phyloP scores from a whole-genome alignment of 495 filamentous ascomycete genomes.

The Penicillium flavigenum region DNA sequence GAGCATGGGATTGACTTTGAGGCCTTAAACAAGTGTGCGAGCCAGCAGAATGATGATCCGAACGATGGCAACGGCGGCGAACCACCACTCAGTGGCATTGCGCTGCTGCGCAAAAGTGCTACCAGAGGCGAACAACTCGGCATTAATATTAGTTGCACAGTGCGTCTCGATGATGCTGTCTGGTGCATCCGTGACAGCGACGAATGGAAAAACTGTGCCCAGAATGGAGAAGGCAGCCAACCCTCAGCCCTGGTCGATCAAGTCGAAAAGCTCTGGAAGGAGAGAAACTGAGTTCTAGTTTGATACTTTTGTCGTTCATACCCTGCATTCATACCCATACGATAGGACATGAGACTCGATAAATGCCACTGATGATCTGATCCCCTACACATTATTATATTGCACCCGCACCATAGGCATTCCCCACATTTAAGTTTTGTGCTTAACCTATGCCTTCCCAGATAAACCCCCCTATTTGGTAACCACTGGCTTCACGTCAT shows the following conservation, averaged over 20 bases:
- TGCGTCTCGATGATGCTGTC: slow-evolving; percentile 71
- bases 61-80: slow-evolving; percentile 61
- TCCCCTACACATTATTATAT: background rate
- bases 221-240: slow-evolving; percentile 53
- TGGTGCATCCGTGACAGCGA: slow-evolving; percentile 84
- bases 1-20: slow-evolving; percentile 87
- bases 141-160: slow-evolving; percentile 83
- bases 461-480: no score
- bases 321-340: slow-evolving; percentile 6
- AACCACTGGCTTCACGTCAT: no score
- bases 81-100: slow-evolving; percentile 48
- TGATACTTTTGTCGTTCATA: background rate
- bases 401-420: no score
- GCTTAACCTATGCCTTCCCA: background rate
- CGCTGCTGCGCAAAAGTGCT: slow-evolving; percentile 76
- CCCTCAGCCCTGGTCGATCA: slow-evolving; percentile 72
- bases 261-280: slow-evolving; percentile 53
- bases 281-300: slow-evolving; percentile 28
- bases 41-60: slow-evolving; percentile 44
- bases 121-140: slow-evolving; percentile 62
- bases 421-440: background rate
- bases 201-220: slow-evolving; percentile 75
- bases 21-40: slow-evolving; percentile 74
- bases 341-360: slow-evolving; percentile 5
- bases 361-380: slow-evolving; percentile 3